Conservation (phyloP, 2,329 filamentous ascomycete species). For the Sclerotinia glacialis region DNA sequence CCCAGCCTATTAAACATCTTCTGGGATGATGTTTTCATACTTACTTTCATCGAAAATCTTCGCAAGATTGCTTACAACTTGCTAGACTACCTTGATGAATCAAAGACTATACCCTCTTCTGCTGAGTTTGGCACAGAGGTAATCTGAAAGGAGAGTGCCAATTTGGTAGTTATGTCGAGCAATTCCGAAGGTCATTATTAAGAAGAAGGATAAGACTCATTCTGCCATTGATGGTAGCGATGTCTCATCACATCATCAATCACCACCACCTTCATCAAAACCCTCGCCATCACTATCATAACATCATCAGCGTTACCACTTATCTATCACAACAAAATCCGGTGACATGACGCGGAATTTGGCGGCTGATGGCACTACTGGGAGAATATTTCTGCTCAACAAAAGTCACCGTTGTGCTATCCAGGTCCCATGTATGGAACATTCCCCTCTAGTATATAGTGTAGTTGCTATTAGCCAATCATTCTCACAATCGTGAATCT, state of each 20-base stretch:
- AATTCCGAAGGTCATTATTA: not conserved
- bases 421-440: too few species aligned
- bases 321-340: not conserved
- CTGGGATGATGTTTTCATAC: not conserved
- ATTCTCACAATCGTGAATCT: not conserved
- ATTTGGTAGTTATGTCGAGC: too few species aligned
- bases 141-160: too few species aligned
- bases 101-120: not conserved
- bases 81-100: not conserved
- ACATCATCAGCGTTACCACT: not conserved
- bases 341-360: not conserved
- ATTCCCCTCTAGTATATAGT: not conserved
- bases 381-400: not conserved
- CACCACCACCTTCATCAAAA: too few species aligned
- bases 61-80: too few species aligned
- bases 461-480: not conserved
- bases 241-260: not conserved
- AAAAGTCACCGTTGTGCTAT: not conserved
- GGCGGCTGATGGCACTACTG: not conserved
- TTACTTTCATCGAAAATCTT: not conserved
- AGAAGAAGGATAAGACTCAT: not conserved
- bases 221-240: not conserved
- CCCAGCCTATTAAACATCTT: not conserved
- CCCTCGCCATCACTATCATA: too few species aligned
- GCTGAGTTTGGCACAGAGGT: too few species aligned